Conservation (phyloP, 1,139 yeast genomes). For the Geotrichum macrosporum region DNA sequence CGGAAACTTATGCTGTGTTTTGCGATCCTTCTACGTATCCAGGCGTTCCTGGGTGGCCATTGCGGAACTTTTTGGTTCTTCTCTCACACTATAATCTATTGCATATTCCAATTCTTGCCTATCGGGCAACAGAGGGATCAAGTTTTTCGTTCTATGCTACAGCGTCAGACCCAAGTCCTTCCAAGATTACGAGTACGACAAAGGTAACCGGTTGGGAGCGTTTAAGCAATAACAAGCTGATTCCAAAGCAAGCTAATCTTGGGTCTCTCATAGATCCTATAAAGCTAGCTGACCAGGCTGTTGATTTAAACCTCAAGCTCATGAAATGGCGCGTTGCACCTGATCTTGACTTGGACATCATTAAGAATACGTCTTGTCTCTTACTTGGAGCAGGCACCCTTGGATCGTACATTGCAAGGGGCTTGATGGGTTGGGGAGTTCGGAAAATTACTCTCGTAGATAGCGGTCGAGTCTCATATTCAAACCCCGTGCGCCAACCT, state of each 20-base stretch:
- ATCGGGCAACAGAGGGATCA: constrained; percentile 24
- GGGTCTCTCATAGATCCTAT: constrained; percentile 76
- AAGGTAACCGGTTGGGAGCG: constrained; percentile 87
- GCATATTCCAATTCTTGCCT: constrained; percentile 29
- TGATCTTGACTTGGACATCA: constrained; percentile 58
- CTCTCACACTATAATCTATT: constrained; percentile 13
- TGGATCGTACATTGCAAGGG: constrained; percentile 86
- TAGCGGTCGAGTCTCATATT: constrained; percentile 79
- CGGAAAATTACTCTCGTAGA: constrained; percentile 81
- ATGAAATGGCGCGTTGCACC: constrained; percentile 99
- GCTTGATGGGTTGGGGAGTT: constrained; percentile 92
- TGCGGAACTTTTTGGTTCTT: constrained; percentile 62
- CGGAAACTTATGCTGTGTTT: constrained; percentile 44
- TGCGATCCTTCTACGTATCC: constrained; percentile 56
- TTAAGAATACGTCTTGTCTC: constrained; percentile 59
- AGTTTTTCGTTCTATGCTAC: not conserved
- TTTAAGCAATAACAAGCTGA: constrained; percentile 58
- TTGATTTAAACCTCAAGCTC: constrained; percentile 78
- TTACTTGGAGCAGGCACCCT: constrained; percentile 95
- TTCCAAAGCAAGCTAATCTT: constrained; percentile 78
- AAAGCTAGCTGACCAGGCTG: constrained; percentile 83
- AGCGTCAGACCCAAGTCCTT: not conserved
- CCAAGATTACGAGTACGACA: not conserved
- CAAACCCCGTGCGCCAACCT: constrained; percentile 95
- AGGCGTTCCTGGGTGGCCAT: constrained; percentile 53